Conservation (phyloP, 257 asterid genomes). For the Solanum medicagineum region DNA sequence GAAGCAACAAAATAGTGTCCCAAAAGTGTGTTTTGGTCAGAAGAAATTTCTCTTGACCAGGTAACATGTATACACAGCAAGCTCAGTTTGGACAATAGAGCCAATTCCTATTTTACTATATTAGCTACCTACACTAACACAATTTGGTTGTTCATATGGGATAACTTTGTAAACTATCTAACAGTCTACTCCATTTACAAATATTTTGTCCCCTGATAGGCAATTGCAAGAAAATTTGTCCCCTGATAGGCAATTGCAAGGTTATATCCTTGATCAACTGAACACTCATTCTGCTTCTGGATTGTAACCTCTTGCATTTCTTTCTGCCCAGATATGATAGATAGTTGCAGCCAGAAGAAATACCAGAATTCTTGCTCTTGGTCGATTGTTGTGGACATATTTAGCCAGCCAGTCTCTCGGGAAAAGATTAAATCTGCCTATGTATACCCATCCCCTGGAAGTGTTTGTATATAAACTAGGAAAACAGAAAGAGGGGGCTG, state of each 20-base stretch:
- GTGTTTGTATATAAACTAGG: no score
- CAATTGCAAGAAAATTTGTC: background rate
- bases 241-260: background rate
- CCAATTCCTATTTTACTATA: no score
- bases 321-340: no score
- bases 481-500: no score
- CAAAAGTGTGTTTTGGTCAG: no score
- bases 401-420: background rate
- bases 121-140: background rate
- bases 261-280: background rate
- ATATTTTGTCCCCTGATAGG: background rate
- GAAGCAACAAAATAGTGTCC: no score
- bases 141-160: background rate
- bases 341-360: background rate
- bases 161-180: background rate
- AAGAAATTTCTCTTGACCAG: no score
- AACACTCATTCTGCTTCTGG: no score
- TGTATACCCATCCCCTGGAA: background rate
- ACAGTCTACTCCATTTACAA: background rate
- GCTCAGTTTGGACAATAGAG: no score
- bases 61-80: no score
- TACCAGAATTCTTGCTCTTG: background rate
- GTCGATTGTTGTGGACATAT: background rate
- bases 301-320: background rate
- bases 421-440: no score